A percentile compares a stretch with the other conserved stretches of the same genome.
These are phyloP conservation scores for Russula brevipes DNA, from an alignment of 768 basidiomycete genomes.

Conservation along the genomic window DNA sequence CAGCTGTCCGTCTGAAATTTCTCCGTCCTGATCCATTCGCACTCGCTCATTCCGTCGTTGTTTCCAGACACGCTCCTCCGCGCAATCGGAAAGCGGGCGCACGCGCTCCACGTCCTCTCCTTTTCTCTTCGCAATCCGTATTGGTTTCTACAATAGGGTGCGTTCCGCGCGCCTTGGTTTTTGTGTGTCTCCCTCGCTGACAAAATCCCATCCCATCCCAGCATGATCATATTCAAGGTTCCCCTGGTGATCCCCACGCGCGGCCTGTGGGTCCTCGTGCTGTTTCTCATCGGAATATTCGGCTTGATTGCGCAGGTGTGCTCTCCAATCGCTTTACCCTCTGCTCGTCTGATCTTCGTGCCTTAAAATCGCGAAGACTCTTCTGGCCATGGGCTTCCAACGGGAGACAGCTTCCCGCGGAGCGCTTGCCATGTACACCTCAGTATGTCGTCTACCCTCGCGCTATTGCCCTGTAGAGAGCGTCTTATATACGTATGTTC, in stretches of 20 bases:
- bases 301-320: slow-evolving; percentile 45
- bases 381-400: slow-evolving; percentile 58
- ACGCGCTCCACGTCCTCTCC: slow-evolving; percentile 63
- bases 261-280: slow-evolving; percentile 42
- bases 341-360: neutral
- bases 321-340: neutral
- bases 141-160: slow-evolving; percentile 35
- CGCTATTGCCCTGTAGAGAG: slow-evolving; percentile 7
- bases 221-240: slow-evolving; percentile 41
- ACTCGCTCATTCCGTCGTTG: neutral
- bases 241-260: slow-evolving; percentile 45
- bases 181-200: neutral
- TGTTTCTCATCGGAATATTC: slow-evolving; percentile 48
- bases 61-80: slow-evolving; percentile 47
- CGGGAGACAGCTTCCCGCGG: slow-evolving; percentile 62
- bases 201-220: slow-evolving; percentile 22
- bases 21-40: neutral
- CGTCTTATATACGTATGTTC: neutral
- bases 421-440: slow-evolving; percentile 55
- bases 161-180: slow-evolving; percentile 4
- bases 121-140: slow-evolving; percentile 62
- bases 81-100: slow-evolving; percentile 70
- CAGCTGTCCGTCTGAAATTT: slow-evolving; percentile 49
- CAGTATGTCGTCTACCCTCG: slow-evolving; percentile 33
- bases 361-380: slow-evolving; percentile 33